Conservation (phyloP, 331 rosid species). For the Prunus yedoensis region DNA sequence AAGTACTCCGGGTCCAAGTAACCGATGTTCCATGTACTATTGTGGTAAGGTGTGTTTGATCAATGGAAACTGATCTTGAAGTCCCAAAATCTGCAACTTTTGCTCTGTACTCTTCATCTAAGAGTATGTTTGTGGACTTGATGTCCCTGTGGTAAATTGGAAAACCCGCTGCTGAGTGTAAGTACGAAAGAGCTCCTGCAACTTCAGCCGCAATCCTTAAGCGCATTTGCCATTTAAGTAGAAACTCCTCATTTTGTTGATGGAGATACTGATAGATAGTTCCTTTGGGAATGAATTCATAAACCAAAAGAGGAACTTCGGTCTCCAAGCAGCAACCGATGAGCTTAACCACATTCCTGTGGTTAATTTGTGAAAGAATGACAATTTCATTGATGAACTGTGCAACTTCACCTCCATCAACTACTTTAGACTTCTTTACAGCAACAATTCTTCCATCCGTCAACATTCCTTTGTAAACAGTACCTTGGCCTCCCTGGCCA, state of each 20-base stretch:
- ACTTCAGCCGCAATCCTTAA: slow-evolving; percentile 15
- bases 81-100: slow-evolving; percentile 32
- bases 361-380: slow-evolving; percentile 30
- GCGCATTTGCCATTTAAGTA: slow-evolving; percentile 19
- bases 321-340: slow-evolving; percentile 31
- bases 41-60: slow-evolving; percentile 31
- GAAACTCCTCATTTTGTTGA: slow-evolving; percentile 8
- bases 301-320: slow-evolving; percentile 22
- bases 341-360: slow-evolving; percentile 27
- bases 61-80: slow-evolving; percentile 12
- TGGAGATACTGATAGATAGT: slow-evolving; percentile 14
- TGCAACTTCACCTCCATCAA: not conserved
- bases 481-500: too few species aligned
- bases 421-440: slow-evolving; percentile 19
- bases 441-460: slow-evolving; percentile 24
- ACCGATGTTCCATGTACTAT: slow-evolving; percentile 25
- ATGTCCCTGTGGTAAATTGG: slow-evolving; percentile 33
- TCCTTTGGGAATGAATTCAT: slow-evolving; percentile 27
- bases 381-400: slow-evolving; percentile 24
- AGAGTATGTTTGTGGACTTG: slow-evolving; percentile 29
- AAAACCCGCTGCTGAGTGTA: slow-evolving; percentile 21
- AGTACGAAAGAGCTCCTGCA: slow-evolving; percentile 27
- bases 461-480: slow-evolving; percentile 24
- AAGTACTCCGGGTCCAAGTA: slow-evolving; percentile 33
- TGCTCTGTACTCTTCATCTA: slow-evolving; percentile 29